Conservation (phyloP, 805 yeast genomes). For the Helenozyma rhizophorensis region DNA sequence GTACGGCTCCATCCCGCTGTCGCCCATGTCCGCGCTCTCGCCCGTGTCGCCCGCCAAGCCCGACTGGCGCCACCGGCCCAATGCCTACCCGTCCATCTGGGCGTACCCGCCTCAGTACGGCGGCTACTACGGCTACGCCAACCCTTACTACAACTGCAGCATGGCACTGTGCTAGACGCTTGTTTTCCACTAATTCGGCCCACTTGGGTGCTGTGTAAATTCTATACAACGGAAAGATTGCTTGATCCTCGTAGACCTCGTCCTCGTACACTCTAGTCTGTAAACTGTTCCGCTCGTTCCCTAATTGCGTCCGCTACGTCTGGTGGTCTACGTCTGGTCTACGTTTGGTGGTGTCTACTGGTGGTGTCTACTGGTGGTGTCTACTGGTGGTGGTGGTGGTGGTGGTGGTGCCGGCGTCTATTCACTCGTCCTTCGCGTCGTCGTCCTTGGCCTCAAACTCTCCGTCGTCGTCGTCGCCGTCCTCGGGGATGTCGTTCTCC, state of each 20-base stretch:
- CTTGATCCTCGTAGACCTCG: too few species aligned
- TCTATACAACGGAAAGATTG: too few species aligned
- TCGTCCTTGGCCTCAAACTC: slow-evolving; percentile 45
- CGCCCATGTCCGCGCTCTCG: slow-evolving; percentile 23
- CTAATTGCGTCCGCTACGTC: too few species aligned
- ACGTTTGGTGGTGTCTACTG: too few species aligned
- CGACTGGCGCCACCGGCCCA: slow-evolving; percentile 13
- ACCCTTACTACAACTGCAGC: slow-evolving; percentile 32
- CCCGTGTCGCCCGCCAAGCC: slow-evolving; percentile 24
- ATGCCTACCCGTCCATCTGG: slow-evolving; percentile 20
- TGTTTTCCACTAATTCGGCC: too few species aligned
- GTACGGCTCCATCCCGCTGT: slow-evolving; percentile 15
- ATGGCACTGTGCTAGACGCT: slow-evolving; percentile 1
- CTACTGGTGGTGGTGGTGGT: too few species aligned
- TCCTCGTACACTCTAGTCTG: too few species aligned
- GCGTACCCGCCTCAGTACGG: slow-evolving; percentile 14
- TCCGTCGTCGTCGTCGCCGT: slow-evolving; percentile 45
- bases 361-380: too few species aligned
- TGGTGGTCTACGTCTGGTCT: too few species aligned
- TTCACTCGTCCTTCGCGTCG: slow-evolving; percentile 1
- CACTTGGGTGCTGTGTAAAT: too few species aligned
- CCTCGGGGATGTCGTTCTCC: slow-evolving; percentile 53
- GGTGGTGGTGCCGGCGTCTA: too few species aligned
- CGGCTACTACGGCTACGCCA: slow-evolving; percentile 25
- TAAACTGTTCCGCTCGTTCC: too few species aligned